phyloP scores from a whole-genome alignment of 2,329 filamentous ascomycete species.

The Gremmenia infestans region DNA sequence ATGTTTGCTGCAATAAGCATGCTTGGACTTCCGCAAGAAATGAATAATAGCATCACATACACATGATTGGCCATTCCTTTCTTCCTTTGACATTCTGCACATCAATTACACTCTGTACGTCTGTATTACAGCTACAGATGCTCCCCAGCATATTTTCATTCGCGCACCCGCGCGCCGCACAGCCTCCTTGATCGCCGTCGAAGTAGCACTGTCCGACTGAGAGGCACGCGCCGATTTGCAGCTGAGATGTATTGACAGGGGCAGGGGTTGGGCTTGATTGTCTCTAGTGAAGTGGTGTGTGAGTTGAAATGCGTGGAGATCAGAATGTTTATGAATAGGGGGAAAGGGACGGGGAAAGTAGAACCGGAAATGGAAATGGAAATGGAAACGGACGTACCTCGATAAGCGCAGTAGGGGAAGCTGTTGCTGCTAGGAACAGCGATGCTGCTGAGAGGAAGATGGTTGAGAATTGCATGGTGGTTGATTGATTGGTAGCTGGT shows the following conservation, averaged over 20 bases:
- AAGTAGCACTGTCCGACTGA: conserved; percentile 11
- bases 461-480: conserved; percentile 8
- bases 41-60: conserved; percentile 1
- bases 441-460: conserved; percentile 1
- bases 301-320: not conserved
- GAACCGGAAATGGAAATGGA: conserved; percentile 5
- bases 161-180: conserved; percentile 9
- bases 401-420: not conserved
- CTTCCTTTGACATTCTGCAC: conserved; percentile 11
- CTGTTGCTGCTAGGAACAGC: not conserved
- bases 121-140: conserved; percentile 13
- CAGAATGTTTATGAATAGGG: not conserved
- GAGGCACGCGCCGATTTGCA: conserved; percentile 11
- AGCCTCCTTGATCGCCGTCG: conserved; percentile 3
- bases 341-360: not conserved
- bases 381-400: not conserved
- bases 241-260: conserved; percentile 9
- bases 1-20: not conserved
- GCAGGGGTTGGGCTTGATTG: too few relatives aligned
- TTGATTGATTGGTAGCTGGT: too few relatives aligned
- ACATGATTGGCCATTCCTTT: conserved; percentile 13
- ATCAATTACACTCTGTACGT: conserved; percentile 13
- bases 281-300: too few relatives aligned
- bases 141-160: conserved; percentile 1
- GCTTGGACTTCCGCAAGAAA: too few relatives aligned